Percentiles rank a stretch among this genome's conserved stretches.
These are phyloP conservation scores for Citrus glauca DNA, from an alignment of 345 rosid genomes.

Conservation along the genomic window DNA sequence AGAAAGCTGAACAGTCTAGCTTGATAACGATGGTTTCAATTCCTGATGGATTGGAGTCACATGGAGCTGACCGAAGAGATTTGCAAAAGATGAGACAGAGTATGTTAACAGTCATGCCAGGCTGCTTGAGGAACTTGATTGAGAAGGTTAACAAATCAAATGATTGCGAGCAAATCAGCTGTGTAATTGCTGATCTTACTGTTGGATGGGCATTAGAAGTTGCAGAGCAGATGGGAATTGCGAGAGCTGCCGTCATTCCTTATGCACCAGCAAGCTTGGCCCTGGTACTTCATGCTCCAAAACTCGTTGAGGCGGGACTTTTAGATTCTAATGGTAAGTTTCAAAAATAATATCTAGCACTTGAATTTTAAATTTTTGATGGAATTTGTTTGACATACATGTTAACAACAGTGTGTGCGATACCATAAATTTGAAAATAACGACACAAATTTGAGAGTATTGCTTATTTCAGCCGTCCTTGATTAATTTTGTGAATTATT, in stretches of 20 bases:
- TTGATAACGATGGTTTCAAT: conserved; percentile 21
- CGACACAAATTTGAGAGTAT: no score
- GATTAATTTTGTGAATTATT: neutral
- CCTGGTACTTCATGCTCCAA: conserved; percentile 4
- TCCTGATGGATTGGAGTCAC: conserved; percentile 17
- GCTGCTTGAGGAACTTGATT: conserved; percentile 21
- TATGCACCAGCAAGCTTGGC: conserved; percentile 17
- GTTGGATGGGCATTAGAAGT: conserved; percentile 32
- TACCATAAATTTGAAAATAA: no score
- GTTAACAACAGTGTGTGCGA: no score
- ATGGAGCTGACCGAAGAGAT: conserved; percentile 4
- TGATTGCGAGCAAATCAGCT: conserved; percentile 17
- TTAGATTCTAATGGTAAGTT: conserved; percentile 23
- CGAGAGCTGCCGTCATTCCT: conserved; percentile 11
- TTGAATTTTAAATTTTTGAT: no score
- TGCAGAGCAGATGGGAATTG: conserved; percentile 21
- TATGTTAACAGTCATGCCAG: conserved; percentile 12
- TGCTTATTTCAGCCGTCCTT: neutral
- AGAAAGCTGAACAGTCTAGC: neutral
- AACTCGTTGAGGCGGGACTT: conserved; percentile 16
- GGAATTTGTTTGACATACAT: no score
- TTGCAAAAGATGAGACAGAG: neutral
- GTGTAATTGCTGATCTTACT: conserved; percentile 22
- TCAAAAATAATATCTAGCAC: no score
- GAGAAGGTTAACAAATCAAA: conserved; percentile 16